These are phyloP conservation scores for Cryptomeria japonica DNA, from an alignment of 75 land plant species.

Conservation along the genomic window DNA sequence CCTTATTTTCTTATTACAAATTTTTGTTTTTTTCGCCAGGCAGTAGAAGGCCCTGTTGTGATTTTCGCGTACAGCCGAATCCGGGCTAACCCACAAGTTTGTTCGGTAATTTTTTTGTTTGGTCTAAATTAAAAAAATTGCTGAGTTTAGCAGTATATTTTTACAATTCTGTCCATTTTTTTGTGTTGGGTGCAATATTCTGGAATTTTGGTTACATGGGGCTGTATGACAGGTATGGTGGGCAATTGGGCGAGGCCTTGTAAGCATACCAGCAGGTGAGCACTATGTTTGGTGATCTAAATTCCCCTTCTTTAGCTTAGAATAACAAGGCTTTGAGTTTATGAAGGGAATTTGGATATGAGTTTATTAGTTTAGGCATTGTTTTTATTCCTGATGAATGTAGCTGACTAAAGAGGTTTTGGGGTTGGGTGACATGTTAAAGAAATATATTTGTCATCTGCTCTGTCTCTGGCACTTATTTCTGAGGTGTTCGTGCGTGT, in stretches of 20 bases:
- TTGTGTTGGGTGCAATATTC: background rate
- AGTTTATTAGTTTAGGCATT: background rate
- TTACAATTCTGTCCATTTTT: background rate
- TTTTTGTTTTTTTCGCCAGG: slow-evolving; percentile 9
- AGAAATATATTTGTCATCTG: background rate
- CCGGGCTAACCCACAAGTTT: slow-evolving; percentile 22
- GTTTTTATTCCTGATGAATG: background rate
- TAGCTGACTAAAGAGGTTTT: background rate
- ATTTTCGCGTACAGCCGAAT: slow-evolving; percentile 32
- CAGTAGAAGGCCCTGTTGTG: slow-evolving; percentile 25
- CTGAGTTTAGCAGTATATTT: background rate
- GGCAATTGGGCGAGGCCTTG: slow-evolving; percentile 35
- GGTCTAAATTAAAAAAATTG: background rate
- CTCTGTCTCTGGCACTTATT: background rate
- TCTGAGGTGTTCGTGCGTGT: background rate
- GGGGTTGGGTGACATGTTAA: background rate
- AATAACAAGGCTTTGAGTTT: background rate
- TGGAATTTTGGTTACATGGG: slow-evolving; percentile 4
- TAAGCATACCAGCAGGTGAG: slow-evolving; percentile 49
- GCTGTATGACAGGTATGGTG: slow-evolving; percentile 29
- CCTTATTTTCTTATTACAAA: background rate
- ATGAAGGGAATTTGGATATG: background rate
- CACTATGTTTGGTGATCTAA: background rate
- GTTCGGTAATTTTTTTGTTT: slow-evolving; percentile 25
- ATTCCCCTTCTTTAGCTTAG: background rate